These are phyloP conservation scores for Chlorociboria aeruginascens DNA, from an alignment of 495 filamentous ascomycete genomes.

Conservation along the genomic window DNA sequence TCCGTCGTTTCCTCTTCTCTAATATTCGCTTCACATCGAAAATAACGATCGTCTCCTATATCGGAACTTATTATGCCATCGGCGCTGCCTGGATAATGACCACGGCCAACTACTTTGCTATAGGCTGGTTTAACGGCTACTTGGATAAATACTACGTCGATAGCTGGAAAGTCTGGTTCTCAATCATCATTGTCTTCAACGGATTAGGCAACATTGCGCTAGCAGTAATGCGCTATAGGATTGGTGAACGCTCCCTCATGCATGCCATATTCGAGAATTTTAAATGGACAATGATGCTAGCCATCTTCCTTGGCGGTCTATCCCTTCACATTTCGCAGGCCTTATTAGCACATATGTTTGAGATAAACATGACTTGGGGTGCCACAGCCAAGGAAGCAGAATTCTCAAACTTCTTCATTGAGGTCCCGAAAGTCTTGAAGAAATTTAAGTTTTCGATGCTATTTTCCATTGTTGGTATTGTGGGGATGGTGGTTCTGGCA, in stretches of 20 bases:
- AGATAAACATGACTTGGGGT: conserved; percentile 63
- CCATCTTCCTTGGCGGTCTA: conserved; percentile 59
- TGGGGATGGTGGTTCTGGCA: conserved; percentile 57
- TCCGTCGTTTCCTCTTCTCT: conserved; percentile 56
- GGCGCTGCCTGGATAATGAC: conserved; percentile 72
- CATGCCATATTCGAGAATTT: conserved; percentile 53
- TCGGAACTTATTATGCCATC: conserved; percentile 82
- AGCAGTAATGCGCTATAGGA: conserved; percentile 56
- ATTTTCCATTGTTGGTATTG: conserved; percentile 49
- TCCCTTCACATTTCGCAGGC: conserved; percentile 59
- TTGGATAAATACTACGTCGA: conserved; percentile 67
- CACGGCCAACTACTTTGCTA: conserved; percentile 63
- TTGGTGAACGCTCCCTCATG: conserved; percentile 42
- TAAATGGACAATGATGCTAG: conserved; percentile 59
- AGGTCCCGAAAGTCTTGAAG: conserved; percentile 63
- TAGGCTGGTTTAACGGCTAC: conserved; percentile 63
- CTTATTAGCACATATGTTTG: conserved; percentile 57
- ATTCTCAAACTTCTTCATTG: conserved; percentile 69
- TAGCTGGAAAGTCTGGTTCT: conserved; percentile 68
- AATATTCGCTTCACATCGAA: conserved; percentile 70
- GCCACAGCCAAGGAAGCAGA: conserved; percentile 61
- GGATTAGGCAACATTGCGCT: conserved; percentile 52
- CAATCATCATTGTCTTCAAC: conserved; percentile 61
- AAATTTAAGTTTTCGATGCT: conserved; percentile 68
- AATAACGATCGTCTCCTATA: conserved; percentile 70